These are phyloP conservation scores for Tylopilus sp. DNA, from an alignment of 768 basidiomycete species.

Conservation along the genomic window DNA sequence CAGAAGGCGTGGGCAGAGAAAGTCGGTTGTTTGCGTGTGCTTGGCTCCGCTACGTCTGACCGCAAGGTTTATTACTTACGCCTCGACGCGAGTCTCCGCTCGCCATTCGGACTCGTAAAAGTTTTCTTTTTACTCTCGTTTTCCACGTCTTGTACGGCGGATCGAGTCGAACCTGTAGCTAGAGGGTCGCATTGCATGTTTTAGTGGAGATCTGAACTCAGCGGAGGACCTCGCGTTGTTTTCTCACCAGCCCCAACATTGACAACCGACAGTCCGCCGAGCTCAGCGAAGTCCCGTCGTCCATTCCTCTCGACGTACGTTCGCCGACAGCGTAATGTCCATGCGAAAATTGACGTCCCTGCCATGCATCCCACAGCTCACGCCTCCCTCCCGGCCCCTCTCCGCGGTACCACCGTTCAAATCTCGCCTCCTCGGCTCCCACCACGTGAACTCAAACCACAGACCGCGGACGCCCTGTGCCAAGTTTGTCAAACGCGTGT, in stretches of 20 bases:
- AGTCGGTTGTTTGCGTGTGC: conserved; percentile 23
- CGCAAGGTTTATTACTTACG: neutral
- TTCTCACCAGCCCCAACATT: conserved; percentile 2
- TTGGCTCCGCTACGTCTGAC: conserved; percentile 23
- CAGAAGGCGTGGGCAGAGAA: conserved; percentile 27
- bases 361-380: conserved; percentile 21
- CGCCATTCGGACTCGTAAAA: neutral
- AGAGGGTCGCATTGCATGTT: conserved; percentile 1
- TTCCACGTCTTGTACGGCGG: conserved; percentile 1
- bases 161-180: neutral
- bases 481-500: conserved; percentile 37
- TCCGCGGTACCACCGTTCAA: conserved; percentile 17
- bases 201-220: conserved; percentile 27
- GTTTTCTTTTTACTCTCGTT: neutral
- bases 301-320: conserved; percentile 23
- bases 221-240: conserved; percentile 11
- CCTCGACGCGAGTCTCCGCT: neutral
- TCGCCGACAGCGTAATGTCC: conserved; percentile 15
- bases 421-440: conserved; percentile 29
- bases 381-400: conserved; percentile 7
- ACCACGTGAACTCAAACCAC: conserved; percentile 33
- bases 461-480: conserved; percentile 29
- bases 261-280: conserved; percentile 32
- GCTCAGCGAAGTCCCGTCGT: conserved; percentile 33
- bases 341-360: conserved; percentile 23